Conservation (phyloP, 2,329 filamentous ascomycete species). For the Venturia aucupariae region DNA sequence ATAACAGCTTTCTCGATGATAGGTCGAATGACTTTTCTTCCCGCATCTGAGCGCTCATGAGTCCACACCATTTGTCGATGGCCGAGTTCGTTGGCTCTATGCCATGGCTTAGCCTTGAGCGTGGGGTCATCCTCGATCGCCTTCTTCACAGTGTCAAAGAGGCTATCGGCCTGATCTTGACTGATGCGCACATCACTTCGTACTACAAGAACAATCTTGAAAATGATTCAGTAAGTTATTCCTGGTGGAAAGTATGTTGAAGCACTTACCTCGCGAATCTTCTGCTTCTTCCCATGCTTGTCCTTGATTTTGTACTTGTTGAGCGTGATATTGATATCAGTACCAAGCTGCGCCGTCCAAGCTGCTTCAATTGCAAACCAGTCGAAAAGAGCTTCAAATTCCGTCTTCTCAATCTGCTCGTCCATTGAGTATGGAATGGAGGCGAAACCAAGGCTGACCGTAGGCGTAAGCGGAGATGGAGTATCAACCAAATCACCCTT, state of each 20-base stretch:
- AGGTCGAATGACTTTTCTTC: slow-evolving; percentile 36
- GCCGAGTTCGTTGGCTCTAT: slow-evolving; percentile 33
- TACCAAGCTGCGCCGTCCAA: slow-evolving; percentile 37
- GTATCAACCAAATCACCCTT: slow-evolving; percentile 41
- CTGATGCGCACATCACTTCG: slow-evolving; percentile 38
- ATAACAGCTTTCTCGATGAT: slow-evolving; percentile 38
- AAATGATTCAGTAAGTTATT: no score
- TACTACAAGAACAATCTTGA: slow-evolving; percentile 35
- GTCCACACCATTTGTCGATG: slow-evolving; percentile 40
- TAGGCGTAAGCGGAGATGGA: slow-evolving; percentile 36
- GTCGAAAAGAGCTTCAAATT: slow-evolving; percentile 39
- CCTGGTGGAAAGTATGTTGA: neutral
- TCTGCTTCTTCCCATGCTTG: slow-evolving; percentile 32
- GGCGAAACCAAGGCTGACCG: slow-evolving; percentile 38
- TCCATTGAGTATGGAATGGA: slow-evolving; percentile 39
- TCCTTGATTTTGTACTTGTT: slow-evolving; percentile 38
- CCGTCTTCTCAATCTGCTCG: slow-evolving; percentile 37
- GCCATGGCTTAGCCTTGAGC: slow-evolving; percentile 35
- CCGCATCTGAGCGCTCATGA: slow-evolving; percentile 27
- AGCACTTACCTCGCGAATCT: slow-evolving; percentile 29
- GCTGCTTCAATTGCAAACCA: slow-evolving; percentile 42
- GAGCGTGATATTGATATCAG: slow-evolving; percentile 36
- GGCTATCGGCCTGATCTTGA: slow-evolving; percentile 33
- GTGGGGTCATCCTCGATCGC: slow-evolving; percentile 34
- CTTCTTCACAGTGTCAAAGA: slow-evolving; percentile 32